Evolutionary conservation across 257 asterid genomes (phyloP).

Genomic region (Nicotiana paniculata): DNA sequence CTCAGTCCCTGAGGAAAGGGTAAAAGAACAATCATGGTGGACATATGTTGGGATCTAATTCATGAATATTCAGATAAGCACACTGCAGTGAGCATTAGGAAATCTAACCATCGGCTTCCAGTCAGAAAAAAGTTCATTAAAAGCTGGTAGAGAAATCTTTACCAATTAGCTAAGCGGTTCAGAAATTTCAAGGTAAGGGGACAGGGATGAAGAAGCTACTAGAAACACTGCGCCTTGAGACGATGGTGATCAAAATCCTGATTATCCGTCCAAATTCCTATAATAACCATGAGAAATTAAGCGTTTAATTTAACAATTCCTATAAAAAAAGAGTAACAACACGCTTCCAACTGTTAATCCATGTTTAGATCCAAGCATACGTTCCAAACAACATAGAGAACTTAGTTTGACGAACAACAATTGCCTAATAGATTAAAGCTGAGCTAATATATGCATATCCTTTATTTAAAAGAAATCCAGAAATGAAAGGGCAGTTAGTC

Average conservation of each 20-base stretch:
- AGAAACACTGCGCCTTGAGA: neutral
- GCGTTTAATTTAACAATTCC: neutral
- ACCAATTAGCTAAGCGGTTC: neutral
- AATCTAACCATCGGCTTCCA: neutral
- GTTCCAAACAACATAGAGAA: neutral
- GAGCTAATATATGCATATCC: neutral
- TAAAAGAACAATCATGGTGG: neutral
- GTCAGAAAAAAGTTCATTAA: neutral
- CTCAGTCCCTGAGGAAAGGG: neutral
- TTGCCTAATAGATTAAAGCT: neutral
- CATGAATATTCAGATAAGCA: neutral
- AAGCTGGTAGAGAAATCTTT: neutral
- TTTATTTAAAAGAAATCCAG: neutral
- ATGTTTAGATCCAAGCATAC: neutral
- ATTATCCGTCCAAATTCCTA: neutral
- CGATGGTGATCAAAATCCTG: neutral
- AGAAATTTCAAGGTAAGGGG: neutral
- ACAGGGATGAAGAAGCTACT: neutral
- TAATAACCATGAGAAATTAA: neutral
- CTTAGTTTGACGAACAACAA: neutral
- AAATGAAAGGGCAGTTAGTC: neutral
- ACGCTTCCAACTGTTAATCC: neutral
- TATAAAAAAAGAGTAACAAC: neutral
- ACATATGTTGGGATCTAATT: neutral
- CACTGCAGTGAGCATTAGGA: neutral